Evolutionary conservation across 495 filamentous ascomycete genomes (phyloP).

Genomic region (Neurospora pannonica): DNA sequence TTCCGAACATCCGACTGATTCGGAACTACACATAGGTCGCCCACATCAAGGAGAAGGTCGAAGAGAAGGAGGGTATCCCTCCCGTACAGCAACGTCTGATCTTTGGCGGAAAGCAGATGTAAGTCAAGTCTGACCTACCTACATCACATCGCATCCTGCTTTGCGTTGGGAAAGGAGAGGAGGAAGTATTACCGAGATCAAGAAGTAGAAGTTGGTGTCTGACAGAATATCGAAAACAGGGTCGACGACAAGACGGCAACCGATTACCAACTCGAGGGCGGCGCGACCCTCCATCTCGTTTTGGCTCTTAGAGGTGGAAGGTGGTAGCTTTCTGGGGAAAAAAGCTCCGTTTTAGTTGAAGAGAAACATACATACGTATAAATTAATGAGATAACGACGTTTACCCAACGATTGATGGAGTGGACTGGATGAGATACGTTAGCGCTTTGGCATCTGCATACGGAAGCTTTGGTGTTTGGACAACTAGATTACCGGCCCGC

Average conservation of each 20-base stretch:
- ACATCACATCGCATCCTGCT: background rate
- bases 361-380: background rate
- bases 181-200: too few relatives aligned
- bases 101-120: conserved; percentile 97
- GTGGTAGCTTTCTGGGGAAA: background rate
- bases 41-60: conserved; percentile 94
- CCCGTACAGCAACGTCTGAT: conserved; percentile 95
- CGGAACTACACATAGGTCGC: conserved; percentile 52
- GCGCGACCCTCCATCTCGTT: conserved; percentile 89
- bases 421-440: background rate
- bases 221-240: conserved; percentile 39
- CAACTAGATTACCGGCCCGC: background rate
- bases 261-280: conserved; percentile 85
- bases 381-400: background rate
- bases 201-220: too few relatives aligned
- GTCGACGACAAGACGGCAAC: conserved; percentile 78
- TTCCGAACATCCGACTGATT: background rate
- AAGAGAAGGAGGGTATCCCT: conserved; percentile 97
- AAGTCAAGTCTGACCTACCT: conserved; percentile 22
- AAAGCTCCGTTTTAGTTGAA: background rate
- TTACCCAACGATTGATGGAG: background rate
- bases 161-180: too few relatives aligned
- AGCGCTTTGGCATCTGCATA: background rate
- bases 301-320: conserved; percentile 79
- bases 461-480: background rate